Base-by-base conservation (phyloP, 1,284 basidiomycete genomes). In the Volvariella volvacea region DNA sequence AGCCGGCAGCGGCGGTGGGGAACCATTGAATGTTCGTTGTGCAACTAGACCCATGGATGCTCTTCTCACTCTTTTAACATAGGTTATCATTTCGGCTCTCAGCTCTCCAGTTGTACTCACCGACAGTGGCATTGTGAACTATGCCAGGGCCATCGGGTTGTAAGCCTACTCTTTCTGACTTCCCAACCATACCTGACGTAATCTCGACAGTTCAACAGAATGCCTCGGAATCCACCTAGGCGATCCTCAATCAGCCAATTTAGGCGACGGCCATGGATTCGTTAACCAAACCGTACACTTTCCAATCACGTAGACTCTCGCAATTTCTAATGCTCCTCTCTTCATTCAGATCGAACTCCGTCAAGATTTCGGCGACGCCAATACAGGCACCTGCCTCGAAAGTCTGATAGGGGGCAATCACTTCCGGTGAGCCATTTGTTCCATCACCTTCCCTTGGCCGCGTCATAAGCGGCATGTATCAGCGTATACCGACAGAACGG, bases 331-430 rank as follows among this genome's bases (percentile, higher is more conserved):
- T n/a, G n/a, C n/a, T n/a, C n/a, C n/a, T n/a, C n/a, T n/a, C n/a
- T n/a, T 30, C 25, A 21, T 32, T 21, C 65, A 82, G 65, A 68
- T 73, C 14, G 81, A 83, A 57, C 61, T 83, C 42, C 76, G 83
- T 32, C 65, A 80, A 53, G 79, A 83, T 54, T 84, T 65, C 48
- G 75, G 73, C 2, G 50, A 67, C 51, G 22, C 71, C 0, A 50
- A 51, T 15, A 4, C 67, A 4, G 83, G 80, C 14, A 83, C 79
- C 10, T 84, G 83, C 51, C 55, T 80, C 10, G 81, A 84, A 59
- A 74, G 65, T 46, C 25, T 80, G 41, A 67, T 78, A 28, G 82
- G 83, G 2, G 83, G 81, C 0, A 81, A 84, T 54, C 82, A 83
- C 55, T 75, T 84, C 54, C 67, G 80, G 77, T 76, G 44, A 31